Evolutionary conservation across 2,329 filamentous ascomycete species (phyloP), one percentile per base, ranked within the genome.

Genomic region (Dichotomopilus funicola): DNA sequence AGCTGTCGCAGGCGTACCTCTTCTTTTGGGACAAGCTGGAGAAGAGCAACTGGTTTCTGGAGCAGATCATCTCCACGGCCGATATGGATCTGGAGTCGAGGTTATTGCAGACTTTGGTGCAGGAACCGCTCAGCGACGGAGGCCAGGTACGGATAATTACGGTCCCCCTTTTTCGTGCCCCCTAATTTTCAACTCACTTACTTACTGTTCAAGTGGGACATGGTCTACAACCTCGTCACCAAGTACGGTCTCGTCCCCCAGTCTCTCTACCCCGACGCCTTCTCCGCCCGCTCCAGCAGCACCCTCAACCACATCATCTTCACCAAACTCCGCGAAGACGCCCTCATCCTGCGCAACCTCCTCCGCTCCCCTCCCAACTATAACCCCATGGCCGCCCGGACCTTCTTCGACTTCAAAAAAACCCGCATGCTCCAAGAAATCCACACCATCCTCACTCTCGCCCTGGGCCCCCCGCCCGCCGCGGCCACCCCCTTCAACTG

Each of bases 21-120:
- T 95, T 92, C 74, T 95, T 90, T 78, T 95, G 88, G 86, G 91
- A 96, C 70, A 95, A 95, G 74, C 81, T 95, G 19, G 91, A 96
- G 71, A 95, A 95, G 71, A 79, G 87, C 7, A 95, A 95, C 70
- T 95, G 82, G 75, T 95, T 95, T 73, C 79, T 95, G 27, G 49
- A 51, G 13, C 87, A 88, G 65, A 82, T 92, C 58, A 80, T 95
- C 54, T 83, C 89, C 60, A 95, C 90, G 0, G 79, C 82, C 0
- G 74, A 76, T 51, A 79, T 90, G 63, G 82, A 86, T 37, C 77
- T 95, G 1, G 88, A 91, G 61, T 79, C 84, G 27, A 75, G 91
- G 8, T 72, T 95, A 4, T 78, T 95, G 3, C 86, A 91, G 67
- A 79, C 79, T 4, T 72, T 95, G 3, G 74, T 92, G 34, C 72